These are phyloP conservation scores for Inosperma sp. DNA, from an alignment of 768 basidiomycete species.

Conservation along the genomic window DNA sequence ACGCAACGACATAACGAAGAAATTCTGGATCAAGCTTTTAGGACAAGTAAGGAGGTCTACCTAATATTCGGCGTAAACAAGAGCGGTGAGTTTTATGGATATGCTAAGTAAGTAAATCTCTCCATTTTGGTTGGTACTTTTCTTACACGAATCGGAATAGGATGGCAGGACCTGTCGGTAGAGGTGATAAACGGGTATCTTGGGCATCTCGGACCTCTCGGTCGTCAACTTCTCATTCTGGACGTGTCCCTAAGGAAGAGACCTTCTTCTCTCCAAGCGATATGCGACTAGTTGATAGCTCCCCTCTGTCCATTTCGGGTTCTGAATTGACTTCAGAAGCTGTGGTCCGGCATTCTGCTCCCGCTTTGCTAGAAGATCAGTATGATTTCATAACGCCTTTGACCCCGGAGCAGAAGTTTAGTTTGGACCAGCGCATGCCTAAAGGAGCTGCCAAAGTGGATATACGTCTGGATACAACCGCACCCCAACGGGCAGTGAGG, in stretches of 20 bases:
- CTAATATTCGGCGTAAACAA: conserved; percentile 92
- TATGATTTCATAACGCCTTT: conserved; percentile 30
- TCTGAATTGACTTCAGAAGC: conserved; percentile 7
- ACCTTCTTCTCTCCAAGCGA: conserved; percentile 36
- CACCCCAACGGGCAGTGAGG: conserved; percentile 36
- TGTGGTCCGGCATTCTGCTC: conserved; percentile 40
- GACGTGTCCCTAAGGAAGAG: neutral
- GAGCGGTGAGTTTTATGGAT: conserved; percentile 91
- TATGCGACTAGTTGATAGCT: conserved; percentile 37
- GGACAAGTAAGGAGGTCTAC: conserved; percentile 81
- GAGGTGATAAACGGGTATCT: conserved; percentile 44
- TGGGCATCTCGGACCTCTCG: conserved; percentile 47
- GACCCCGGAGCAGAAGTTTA: conserved; percentile 25
- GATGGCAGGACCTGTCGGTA: conserved; percentile 64
- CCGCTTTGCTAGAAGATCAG: conserved; percentile 43
- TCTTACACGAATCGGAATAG: conserved; percentile 32
- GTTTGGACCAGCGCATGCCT: conserved; percentile 27
- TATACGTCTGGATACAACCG: conserved; percentile 39
- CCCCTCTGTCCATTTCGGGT: conserved; percentile 39
- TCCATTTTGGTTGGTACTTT: no score
- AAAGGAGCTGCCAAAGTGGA: conserved; percentile 1
- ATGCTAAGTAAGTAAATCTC: conserved; percentile 56
- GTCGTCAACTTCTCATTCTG: conserved; percentile 17
- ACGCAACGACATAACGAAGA: conserved; percentile 92
- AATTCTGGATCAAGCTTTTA: conserved; percentile 85